Conservation (phyloP, 2,329 filamentous ascomycete genomes). For the Alternaria postmessia region DNA sequence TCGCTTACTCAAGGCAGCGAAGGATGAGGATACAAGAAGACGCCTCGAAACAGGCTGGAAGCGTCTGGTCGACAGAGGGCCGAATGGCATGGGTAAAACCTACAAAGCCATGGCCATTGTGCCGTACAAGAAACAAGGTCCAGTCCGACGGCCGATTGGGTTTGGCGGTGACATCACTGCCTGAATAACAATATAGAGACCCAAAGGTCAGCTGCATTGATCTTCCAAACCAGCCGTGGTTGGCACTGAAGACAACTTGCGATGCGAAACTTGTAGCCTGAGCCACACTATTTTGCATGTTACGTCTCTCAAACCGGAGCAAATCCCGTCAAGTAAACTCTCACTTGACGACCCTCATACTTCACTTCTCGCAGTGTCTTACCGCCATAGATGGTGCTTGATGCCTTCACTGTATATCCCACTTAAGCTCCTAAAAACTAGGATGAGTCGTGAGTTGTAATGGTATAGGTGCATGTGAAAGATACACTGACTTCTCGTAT, state of each 20-base stretch:
- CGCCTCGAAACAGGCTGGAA: constrained; percentile 78
- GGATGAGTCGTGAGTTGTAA: not conserved
- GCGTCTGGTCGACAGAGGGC: constrained; percentile 82
- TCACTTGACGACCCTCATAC: not conserved
- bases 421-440: not conserved
- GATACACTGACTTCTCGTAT: too few relatives aligned
- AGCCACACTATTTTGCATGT: not conserved
- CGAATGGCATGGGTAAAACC: constrained; percentile 88
- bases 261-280: not conserved
- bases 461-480: too few relatives aligned
- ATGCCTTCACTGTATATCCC: not conserved
- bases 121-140: constrained; percentile 69
- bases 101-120: constrained; percentile 94
- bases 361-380: not conserved
- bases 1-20: constrained; percentile 37
- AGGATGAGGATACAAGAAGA: constrained; percentile 49
- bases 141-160: constrained; percentile 80
- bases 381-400: not conserved
- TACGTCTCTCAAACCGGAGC: not conserved
- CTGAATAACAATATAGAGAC: not conserved
- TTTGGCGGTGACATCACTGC: constrained; percentile 76
- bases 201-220: not conserved
- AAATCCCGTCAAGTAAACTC: not conserved
- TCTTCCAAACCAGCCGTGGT: not conserved
- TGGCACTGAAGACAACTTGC: not conserved